These are phyloP conservation scores for Gynostemma pentaphyllum DNA, from an alignment of 306 rosid genomes.

Conservation along the genomic window DNA sequence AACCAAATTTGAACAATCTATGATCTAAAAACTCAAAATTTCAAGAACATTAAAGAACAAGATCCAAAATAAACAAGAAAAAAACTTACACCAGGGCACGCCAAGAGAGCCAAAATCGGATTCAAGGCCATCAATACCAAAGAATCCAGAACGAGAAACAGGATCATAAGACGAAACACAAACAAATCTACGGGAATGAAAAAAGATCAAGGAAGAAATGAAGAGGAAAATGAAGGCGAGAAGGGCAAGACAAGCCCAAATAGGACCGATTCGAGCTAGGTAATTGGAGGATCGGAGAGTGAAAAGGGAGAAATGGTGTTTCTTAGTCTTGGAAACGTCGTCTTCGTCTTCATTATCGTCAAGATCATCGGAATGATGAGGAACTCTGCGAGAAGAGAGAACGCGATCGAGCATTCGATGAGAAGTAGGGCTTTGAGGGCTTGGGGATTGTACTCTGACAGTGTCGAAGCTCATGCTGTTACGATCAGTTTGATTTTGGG, in stretches of 20 bases:
- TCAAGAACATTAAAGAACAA: neutral
- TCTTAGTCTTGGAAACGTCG: constrained; percentile 51
- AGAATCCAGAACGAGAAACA: constrained; percentile 48
- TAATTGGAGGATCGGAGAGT: constrained; percentile 37
- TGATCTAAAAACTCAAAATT: constrained; percentile 4
- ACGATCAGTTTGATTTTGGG: neutral
- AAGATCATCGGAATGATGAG: constrained; percentile 21
- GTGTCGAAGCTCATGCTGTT: constrained; percentile 11
- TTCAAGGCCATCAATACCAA: constrained; percentile 64
- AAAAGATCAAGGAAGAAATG: constrained; percentile 25
- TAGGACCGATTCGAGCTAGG: constrained; percentile 35
- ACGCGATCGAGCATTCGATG: constrained; percentile 44
- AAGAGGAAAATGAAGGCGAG: constrained; percentile 25
- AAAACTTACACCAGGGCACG: constrained; percentile 98
- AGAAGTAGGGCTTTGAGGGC: constrained; percentile 17
- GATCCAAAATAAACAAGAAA: constrained; percentile 13
- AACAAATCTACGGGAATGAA: constrained; percentile 59
- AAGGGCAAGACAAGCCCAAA: constrained; percentile 28
- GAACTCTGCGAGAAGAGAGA: constrained; percentile 66
- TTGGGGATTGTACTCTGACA: constrained; percentile 10
- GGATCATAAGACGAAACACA: constrained; percentile 57
- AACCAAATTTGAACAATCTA: too few species aligned
- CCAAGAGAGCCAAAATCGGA: constrained; percentile 92
- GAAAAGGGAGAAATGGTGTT: constrained; percentile 32
- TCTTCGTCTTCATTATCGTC: constrained; percentile 15